Conservation (phyloP, 306 rosid species). For the Acacia crassicarpa region DNA sequence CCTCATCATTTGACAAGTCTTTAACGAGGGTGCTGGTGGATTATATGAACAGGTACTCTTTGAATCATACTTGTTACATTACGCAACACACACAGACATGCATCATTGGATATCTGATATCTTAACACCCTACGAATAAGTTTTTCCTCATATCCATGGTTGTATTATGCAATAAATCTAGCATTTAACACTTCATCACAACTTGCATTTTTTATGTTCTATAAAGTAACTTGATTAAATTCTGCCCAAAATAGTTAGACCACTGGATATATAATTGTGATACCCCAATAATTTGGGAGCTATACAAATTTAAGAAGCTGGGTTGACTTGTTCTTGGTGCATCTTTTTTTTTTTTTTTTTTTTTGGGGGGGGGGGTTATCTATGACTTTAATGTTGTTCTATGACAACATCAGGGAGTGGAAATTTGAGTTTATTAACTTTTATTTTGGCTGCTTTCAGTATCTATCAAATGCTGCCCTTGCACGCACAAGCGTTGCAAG, state of each 20-base stretch:
- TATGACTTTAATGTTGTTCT: neutral
- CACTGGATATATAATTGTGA: slow-evolving; percentile 2
- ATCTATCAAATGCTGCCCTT: slow-evolving; percentile 79
- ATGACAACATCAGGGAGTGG: neutral
- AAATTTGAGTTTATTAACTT: neutral
- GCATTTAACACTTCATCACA: neutral
- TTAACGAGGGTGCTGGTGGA: neutral
- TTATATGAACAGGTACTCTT: neutral
- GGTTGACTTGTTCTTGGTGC: neutral
- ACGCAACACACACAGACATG: neutral
- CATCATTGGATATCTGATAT: neutral
- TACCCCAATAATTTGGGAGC: neutral
- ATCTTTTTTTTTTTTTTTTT: too few relatives aligned
- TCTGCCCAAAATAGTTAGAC: neutral
- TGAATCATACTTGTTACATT: neutral
- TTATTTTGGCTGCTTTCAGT: slow-evolving; percentile 45
- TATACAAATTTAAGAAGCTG: neutral
- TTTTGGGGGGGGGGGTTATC: neutral
- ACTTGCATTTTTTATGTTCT: neutral
- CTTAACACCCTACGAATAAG: neutral
- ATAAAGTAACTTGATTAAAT: neutral
- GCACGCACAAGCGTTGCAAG: slow-evolving; percentile 86
- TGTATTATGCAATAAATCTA: neutral
- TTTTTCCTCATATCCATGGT: neutral
- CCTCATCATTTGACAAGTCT: neutral